Conservation (phyloP, 2,329 filamentous ascomycete species). For the Penicillium expansum region DNA sequence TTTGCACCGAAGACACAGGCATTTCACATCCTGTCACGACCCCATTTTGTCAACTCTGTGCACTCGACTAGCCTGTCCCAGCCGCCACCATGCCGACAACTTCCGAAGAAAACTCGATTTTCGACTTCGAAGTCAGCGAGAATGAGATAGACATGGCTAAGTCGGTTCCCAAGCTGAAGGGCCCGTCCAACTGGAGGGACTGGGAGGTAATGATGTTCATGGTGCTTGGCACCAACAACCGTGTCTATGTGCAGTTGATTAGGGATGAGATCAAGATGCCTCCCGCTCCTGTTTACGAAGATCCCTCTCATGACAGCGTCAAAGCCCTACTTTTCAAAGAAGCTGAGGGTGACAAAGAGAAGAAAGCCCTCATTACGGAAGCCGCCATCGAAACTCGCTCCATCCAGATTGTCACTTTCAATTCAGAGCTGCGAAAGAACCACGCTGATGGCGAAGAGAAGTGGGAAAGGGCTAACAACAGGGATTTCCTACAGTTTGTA, state of each 20-base stretch:
- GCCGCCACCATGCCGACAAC: neutral
- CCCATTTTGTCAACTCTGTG: too few relatives aligned
- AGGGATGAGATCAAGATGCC: neutral
- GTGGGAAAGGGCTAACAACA: neutral
- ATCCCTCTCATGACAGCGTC: neutral
- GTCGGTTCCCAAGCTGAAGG: neutral
- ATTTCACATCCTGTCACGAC: neutral
- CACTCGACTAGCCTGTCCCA: neutral
- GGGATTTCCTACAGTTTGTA: neutral
- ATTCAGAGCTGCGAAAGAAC: neutral
- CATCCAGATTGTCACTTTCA: neutral
- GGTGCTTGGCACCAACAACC: neutral
- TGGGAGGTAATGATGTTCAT: neutral
- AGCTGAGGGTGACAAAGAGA: neutral
- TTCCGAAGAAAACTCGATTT: too few relatives aligned
- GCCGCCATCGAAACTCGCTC: neutral
- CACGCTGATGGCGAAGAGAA: neutral
- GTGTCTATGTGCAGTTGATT: neutral
- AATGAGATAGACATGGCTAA: neutral
- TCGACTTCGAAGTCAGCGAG: neutral
- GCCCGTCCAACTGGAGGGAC: neutral
- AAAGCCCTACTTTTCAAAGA: neutral
- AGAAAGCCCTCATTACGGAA: neutral
- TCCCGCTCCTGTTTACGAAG: neutral
- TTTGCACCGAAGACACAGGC: neutral